Base-by-base conservation (phyloP, 169 alveolate genomes). In the Ichthyophthirius multifiliis region DNA sequence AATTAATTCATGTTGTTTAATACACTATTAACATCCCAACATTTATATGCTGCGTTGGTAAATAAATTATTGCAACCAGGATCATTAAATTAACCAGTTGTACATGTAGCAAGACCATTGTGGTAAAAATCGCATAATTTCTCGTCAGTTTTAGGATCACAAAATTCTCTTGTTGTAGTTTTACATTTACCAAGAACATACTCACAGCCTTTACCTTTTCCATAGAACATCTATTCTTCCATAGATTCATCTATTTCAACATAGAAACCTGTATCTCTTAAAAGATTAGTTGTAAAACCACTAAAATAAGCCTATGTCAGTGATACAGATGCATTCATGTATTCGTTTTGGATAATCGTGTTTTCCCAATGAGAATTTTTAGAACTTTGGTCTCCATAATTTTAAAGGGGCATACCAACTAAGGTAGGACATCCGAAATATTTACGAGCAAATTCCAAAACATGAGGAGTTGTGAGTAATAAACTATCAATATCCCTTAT, bases 341-440 rank as follows among this genome's bases (percentile, higher is more conserved):
- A 78, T 73, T 89, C 94, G 12, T 85, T 82, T 31, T 74, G 62
- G 41, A 89, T 32, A 18, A 75, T 34, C 20, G 85, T 27, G 71
- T 74, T 82, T 74, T 85, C 91, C 85, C 89, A 85, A 74, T 89
- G 91, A 13, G 89, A 74, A 13, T 86, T 88, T 7, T 86, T 90
- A 41, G 88, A 78, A 15, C 89, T 74, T 47, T 45, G 30, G 23
- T 88, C 90, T 31, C 87, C 90, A 27, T 65, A 35, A 41, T 89
- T 62, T 85, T 89, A 91, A 39, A 85, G 55, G 23, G 45, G 80
- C 18, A 85, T 73, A 31, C 92, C 94, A n/a, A n/a, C 62, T 5
- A 85, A 31, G 45, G 37, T 44, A 0, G 76, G 30, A 43, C 94
- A 89, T 27, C 67, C 77, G 32, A 67, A 85, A 46, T 83, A 75